phyloP scores from a whole-genome alignment of 1,284 basidiomycete genomes.

The Volvariella volvacea region DNA sequence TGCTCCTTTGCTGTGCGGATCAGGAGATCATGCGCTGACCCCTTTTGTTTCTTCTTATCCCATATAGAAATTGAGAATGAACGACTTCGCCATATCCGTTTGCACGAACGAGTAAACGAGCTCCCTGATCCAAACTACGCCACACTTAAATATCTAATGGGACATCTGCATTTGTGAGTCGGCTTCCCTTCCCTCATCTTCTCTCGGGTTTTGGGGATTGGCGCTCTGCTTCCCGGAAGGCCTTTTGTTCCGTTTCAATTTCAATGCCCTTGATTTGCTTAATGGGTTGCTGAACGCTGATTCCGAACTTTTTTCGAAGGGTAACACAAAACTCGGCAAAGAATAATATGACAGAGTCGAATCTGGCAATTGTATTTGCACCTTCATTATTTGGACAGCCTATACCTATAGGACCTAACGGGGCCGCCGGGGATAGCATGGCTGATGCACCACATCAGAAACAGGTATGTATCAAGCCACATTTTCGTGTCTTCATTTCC shows the following conservation, averaged over 20 bases:
- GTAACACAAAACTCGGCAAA: constrained; percentile 67
- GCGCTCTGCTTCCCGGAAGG: too few relatives aligned
- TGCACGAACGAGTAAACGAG: constrained; percentile 97
- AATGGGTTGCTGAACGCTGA: background rate
- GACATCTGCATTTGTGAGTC: constrained; percentile 81
- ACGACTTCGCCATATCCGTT: constrained; percentile 85
- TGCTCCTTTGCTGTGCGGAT: too few relatives aligned
- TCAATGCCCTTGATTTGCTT: too few relatives aligned
- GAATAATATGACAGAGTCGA: constrained; percentile 93
- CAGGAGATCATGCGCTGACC: constrained; percentile 4
- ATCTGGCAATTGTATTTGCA: constrained; percentile 95
- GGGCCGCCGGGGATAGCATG: constrained; percentile 30
- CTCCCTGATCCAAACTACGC: constrained; percentile 98
- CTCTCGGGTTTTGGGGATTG: too few relatives aligned
- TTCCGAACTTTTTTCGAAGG: constrained; percentile 30
- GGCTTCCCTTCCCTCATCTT: too few relatives aligned
- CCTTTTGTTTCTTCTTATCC: constrained; percentile 7
- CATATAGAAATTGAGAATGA: constrained; percentile 87
- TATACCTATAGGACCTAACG: constrained; percentile 29
- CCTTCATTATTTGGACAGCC: constrained; percentile 81
- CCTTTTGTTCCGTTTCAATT: too few relatives aligned
- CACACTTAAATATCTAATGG: constrained; percentile 93
- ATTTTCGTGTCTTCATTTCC: too few relatives aligned
- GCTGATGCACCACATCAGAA: constrained; percentile 50
- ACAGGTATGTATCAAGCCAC: constrained; percentile 31